Base-by-base conservation (phyloP, 257 asterid species). In the Leptodermis oblonga region DNA sequence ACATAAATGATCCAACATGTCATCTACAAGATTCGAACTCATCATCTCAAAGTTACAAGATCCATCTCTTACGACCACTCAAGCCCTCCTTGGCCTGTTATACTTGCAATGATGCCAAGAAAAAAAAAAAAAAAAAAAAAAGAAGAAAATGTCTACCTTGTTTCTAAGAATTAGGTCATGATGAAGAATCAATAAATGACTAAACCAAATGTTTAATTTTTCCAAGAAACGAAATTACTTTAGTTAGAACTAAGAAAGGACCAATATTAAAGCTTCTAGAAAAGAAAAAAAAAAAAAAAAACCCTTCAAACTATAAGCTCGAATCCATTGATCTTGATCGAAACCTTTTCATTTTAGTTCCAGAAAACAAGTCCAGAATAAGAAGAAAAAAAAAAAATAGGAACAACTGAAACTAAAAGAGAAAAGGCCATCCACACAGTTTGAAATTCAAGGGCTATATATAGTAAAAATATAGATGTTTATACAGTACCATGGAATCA, bases 401-500 rank as follows among this genome's bases (percentile, higher is more conserved):
- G 9, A 15, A 26, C 22, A 2, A 42, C 69, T 64, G 69, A 64
- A 64, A 2, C 69, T 25, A 42, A 64, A 42, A 25, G 55, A 64
- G 69, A n/a, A 64, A 63, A 25, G n/a, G 37, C n/a, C 31, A 46
- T 51, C 58, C n/a, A n/a, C 58, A 51, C 26, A n/a, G 2, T 22
- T 51, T 14, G 39, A 7, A 39, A 10, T 48, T n/a, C n/a, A n/a
- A n/a, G n/a, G 8, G 17, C 22, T 60, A 9, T 34, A 34, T 34
- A 34, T 34, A 36, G 36, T 37, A 1, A 46, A 66, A 18, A 65
- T 20, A 28, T 41, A 49, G 55, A 23, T 52, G 39, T 56, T 11
- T 56, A 56, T 25, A 56, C 13, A 23, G 62, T 52, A 67, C 71
- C 71, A 22, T 51, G 36, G 49, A 51, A 34, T 49, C 62, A 46